phyloP scores from a whole-genome alignment of 805 yeast species.

The Metschnikowia arizonensis region DNA sequence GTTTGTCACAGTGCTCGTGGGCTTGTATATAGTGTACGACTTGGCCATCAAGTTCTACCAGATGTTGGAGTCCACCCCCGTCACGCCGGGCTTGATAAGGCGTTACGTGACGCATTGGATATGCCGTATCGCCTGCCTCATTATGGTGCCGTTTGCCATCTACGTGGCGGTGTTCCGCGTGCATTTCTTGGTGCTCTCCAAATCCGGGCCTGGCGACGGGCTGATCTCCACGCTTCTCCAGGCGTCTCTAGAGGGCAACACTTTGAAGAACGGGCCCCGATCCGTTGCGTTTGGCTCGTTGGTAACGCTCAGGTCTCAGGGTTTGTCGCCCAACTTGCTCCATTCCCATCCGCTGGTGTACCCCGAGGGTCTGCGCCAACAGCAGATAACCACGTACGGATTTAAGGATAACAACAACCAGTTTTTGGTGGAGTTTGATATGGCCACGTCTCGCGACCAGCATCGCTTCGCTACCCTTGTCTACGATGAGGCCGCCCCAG shows the following conservation, averaged over 20 bases:
- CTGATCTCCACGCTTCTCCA: constrained; percentile 88
- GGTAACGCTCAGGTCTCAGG: constrained; percentile 65
- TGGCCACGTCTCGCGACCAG: constrained; percentile 36
- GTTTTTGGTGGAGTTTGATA: constrained; percentile 28
- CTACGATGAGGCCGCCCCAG: constrained; percentile 19
- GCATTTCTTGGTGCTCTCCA: constrained; percentile 71
- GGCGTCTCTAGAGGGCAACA: constrained; percentile 70
- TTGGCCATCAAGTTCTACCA: constrained; percentile 44
- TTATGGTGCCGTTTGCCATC: constrained; percentile 65
- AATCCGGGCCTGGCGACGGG: constrained; percentile 91
- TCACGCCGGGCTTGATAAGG: not conserved
- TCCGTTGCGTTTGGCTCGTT: constrained; percentile 59
- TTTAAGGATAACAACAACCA: constrained; percentile 51
- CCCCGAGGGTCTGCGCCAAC: constrained; percentile 92
- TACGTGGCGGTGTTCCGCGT: constrained; percentile 72
- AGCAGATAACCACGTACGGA: constrained; percentile 90
- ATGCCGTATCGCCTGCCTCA: constrained; percentile 59
- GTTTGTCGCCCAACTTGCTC: constrained; percentile 66
- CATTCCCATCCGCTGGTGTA: constrained; percentile 85
- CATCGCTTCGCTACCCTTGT: constrained; percentile 30
- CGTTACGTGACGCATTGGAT: constrained; percentile 64
- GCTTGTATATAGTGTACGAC: constrained; percentile 55
- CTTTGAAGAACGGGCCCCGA: constrained; percentile 63
- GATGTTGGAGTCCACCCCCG: not conserved
- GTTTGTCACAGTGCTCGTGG: constrained; percentile 58